Conservation (phyloP, 164 flowering plant species). For the Tetracentron sinense region DNA sequence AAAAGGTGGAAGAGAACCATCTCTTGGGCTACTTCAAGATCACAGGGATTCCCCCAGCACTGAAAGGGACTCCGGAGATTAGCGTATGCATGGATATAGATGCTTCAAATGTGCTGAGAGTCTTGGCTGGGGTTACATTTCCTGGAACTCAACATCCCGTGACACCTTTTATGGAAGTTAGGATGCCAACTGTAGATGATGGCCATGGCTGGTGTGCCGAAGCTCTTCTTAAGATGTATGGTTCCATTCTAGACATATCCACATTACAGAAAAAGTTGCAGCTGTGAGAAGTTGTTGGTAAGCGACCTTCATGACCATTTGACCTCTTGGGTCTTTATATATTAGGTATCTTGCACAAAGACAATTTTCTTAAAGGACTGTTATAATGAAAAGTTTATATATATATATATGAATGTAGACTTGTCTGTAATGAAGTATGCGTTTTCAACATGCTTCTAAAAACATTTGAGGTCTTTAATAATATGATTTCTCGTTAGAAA, state of each 20-base stretch:
- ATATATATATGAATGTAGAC: no score
- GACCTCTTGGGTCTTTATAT: background rate
- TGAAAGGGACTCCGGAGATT: conserved; percentile 73
- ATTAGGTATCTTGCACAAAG: background rate
- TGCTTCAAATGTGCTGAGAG: conserved; percentile 68
- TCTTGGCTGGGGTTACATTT: conserved; percentile 58
- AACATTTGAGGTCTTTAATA: no score
- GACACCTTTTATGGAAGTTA: conserved; percentile 65
- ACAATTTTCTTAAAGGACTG: background rate
- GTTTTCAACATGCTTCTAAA: no score
- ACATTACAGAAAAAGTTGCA: conserved; percentile 44
- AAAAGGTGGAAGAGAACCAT: conserved; percentile 50
- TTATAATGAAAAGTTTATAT: no score
- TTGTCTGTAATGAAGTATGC: no score
- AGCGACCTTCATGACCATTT: background rate
- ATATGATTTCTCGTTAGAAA: no score
- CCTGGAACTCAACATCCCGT: conserved; percentile 43
- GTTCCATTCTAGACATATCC: conserved; percentile 51
- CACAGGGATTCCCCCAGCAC: conserved; percentile 67
- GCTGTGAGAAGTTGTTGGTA: conserved; percentile 7
- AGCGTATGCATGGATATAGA: conserved; percentile 88
- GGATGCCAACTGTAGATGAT: conserved; percentile 89
- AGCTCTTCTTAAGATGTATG: conserved; percentile 55
- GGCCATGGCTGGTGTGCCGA: conserved; percentile 97
- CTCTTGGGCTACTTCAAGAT: conserved; percentile 82